Evolutionary conservation across 2,329 filamentous ascomycete genomes (phyloP), one percentile per base, ranked within the genome.

Genomic region (Diaporthe helianthi): DNA sequence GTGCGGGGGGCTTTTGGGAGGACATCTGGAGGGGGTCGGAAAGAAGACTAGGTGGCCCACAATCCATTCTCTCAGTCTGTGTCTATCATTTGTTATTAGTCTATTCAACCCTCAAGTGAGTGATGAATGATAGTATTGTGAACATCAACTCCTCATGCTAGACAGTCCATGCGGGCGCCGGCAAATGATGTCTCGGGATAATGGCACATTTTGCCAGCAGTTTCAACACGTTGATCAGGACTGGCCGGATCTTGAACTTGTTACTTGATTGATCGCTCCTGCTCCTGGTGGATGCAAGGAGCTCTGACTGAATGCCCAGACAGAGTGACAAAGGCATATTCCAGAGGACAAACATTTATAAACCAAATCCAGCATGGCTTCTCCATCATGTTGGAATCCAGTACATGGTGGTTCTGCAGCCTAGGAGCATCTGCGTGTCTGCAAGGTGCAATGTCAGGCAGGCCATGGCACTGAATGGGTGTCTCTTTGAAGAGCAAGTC

Each of bases 21-120:
- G 31, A 10, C n/a, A n/a, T n/a, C n/a, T 4, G 36, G 52, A 47
- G 58, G 52, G 41, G 52, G 65, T 49, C 38, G 38, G 41, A 24
- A 58, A 33, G 46, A 31, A 58, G 36, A 49, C 44, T 15, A n/a
- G 58, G 58, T 36, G 24, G 58, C 58, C 58, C 44, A 24, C 58
- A 47, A 47, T 61, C 41, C 58, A 19, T 41, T 6, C 33, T 26
- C 41, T 33, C 41, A 61, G 15, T 31, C 41, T 26, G 2, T 4
- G 12, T 10, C 10, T n/a, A 1, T 6, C 38, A 33, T 44, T 19
- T n/a, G n/a, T n/a, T n/a, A n/a, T n/a, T n/a, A n/a, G n/a, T n/a
- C 6, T 19, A 7, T 4, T 17, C 29, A 13, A 47, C 19, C 24
- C 36, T 38, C 36, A 3, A 22, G 12, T 22, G 29, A 24, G 47